Evolutionary conservation across 2,329 filamentous ascomycete genomes (phyloP), one percentile per base, ranked within the genome.

Genomic region (Botryosphaeria dothidea): DNA sequence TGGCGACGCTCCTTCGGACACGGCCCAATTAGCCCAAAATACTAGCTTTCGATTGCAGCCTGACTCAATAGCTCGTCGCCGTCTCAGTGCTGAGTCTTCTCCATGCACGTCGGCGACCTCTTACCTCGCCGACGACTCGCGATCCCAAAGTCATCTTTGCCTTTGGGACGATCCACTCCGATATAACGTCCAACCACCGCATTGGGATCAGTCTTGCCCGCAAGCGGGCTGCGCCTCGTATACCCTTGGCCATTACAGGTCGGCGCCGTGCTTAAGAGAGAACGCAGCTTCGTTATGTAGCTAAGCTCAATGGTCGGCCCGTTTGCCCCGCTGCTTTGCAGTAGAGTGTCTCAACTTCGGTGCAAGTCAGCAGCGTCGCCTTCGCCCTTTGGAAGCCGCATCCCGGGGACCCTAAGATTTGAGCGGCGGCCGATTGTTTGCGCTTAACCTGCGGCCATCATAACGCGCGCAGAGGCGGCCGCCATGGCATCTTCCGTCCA

Each of bases 271-370:
- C 23, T 25, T 4, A 8, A 8, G 8, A 15, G 43, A 46, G n/a
- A 21, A 13, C 43, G 43, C 13, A 6, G 34, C 15, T 19, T 23
- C 17, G 56, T 23, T 9, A 46, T 45, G 2, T 7, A 46, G 38
- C 41, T 34, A 58, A 31, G 38, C 54, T 58, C 54, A 43, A 29
- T 7, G 54, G 23, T 58, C 54, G 54, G 38, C 56, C 38, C 56
- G 56, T 60, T 46, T n/a, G 27, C n/a, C 41, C 56, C 54, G 38
- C 56, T 34, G 27, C 41, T 31, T 7, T 60, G 38, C 56, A 60
- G 56, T 46, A 60, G 38, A 23, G 25, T 58, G 54, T 58, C 54
- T 58, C 54, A 21, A 58, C 36, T 31, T 31, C 38, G n/a, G 36
- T 31, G 9, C 31, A 21, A 5, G 11, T 5, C 29, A 21, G 31